Conservation (phyloP, 768 basidiomycete genomes). For the Tephrocybe sp. region DNA sequence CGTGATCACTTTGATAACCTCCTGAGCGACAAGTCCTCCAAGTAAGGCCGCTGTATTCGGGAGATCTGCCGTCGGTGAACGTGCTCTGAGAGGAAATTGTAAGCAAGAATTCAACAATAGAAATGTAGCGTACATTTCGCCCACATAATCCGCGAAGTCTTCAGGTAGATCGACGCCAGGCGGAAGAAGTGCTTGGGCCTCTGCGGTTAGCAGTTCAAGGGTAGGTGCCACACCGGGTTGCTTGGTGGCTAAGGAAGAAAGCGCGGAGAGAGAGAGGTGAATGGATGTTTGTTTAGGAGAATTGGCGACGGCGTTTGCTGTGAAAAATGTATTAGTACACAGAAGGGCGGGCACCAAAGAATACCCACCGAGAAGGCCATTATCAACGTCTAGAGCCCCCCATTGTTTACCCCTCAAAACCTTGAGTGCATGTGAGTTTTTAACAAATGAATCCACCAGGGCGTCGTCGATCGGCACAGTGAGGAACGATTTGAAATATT, state of each 20-base stretch:
- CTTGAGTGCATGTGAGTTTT: conserved; percentile 74
- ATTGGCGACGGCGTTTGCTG: conserved; percentile 40
- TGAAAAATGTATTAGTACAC: not conserved
- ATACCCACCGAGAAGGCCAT: conserved; percentile 38
- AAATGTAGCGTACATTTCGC: conserved; percentile 67
- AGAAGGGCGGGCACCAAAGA: not conserved
- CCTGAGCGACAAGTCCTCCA: conserved; percentile 93
- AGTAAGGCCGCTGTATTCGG: conserved; percentile 93
- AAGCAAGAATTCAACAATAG: not conserved
- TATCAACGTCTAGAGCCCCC: conserved; percentile 53
- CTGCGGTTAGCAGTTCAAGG: conserved; percentile 48
- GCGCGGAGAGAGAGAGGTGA: conserved; percentile 73
- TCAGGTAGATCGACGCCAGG: conserved; percentile 49
- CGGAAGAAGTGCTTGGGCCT: conserved; percentile 51
- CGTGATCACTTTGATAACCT: conserved; percentile 96
- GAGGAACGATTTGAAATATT: conserved; percentile 48
- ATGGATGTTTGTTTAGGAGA: conserved; percentile 58
- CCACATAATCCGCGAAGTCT: conserved; percentile 56
- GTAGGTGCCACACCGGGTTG: conserved; percentile 37
- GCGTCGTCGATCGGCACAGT: conserved; percentile 45
- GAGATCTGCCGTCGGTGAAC: conserved; percentile 79
- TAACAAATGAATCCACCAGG: conserved; percentile 70
- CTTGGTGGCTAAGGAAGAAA: conserved; percentile 33
- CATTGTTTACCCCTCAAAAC: conserved; percentile 62
- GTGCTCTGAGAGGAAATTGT: conserved; percentile 48